Evolutionary conservation across 768 basidiomycete species (phyloP).

Genomic region (Boletus fagicola): DNA sequence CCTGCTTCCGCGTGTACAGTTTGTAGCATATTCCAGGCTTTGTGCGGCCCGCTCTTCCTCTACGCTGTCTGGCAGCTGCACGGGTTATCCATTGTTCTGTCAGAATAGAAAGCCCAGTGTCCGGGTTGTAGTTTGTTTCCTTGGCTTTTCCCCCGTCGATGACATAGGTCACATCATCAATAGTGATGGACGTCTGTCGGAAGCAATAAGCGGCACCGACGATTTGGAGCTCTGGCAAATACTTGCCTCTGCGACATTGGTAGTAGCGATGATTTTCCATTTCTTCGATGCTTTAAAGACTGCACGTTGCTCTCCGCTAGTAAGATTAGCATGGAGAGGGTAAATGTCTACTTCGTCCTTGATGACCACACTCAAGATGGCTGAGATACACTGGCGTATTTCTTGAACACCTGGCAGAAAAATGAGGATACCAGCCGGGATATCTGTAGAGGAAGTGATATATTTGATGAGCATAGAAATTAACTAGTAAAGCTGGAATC

Average conservation of each 20-base stretch:
- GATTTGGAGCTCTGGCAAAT: not conserved
- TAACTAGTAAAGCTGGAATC: slow-evolving; percentile 41
- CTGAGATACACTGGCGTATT: slow-evolving; percentile 73
- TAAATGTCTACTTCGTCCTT: slow-evolving; percentile 49
- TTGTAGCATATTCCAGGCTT: slow-evolving; percentile 84
- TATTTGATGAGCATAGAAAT: slow-evolving; percentile 64
- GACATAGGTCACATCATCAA: slow-evolving; percentile 85
- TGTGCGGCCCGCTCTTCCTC: slow-evolving; percentile 89
- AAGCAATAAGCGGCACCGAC: not conserved
- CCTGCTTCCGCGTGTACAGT: slow-evolving; percentile 74
- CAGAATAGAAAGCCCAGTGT: slow-evolving; percentile 70
- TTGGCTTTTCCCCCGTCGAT: slow-evolving; percentile 85
- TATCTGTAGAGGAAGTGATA: slow-evolving; percentile 49
- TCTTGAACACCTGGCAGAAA: slow-evolving; percentile 92
- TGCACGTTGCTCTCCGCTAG: slow-evolving; percentile 75
- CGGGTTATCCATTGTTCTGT: slow-evolving; percentile 75
- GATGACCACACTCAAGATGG: slow-evolving; percentile 40
- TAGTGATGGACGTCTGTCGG: slow-evolving; percentile 79
- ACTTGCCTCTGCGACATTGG: slow-evolving; percentile 86
- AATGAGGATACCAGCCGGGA: slow-evolving; percentile 69
- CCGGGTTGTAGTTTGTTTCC: slow-evolving; percentile 71
- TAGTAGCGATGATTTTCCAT: slow-evolving; percentile 86
- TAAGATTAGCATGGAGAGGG: slow-evolving; percentile 87
- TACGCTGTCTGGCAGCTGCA: slow-evolving; percentile 78
- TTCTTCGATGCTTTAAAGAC: slow-evolving; percentile 64